phyloP scores from a whole-genome alignment of 352 stramenopile species.

The Thalassiosira mediterranea region DNA sequence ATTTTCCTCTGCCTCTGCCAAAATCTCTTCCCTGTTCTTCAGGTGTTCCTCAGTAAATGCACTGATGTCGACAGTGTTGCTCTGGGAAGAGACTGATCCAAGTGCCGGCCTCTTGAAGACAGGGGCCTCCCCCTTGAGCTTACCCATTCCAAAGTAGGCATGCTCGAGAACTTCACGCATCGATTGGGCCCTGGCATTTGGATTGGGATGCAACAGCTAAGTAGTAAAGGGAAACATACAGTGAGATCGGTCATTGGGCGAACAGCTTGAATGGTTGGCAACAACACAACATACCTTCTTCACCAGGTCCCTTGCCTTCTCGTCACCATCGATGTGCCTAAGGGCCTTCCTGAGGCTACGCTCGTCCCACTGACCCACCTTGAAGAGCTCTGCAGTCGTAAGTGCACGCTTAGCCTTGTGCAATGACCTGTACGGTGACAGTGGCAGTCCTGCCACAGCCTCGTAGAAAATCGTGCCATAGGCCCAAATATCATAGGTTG shows the following conservation, averaged over 20 bases:
- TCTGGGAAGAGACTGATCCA: neutral
- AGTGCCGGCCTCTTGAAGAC: slow-evolving; percentile 35
- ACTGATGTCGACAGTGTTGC: slow-evolving; percentile 43
- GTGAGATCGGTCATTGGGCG: neutral
- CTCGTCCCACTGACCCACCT: slow-evolving; percentile 84
- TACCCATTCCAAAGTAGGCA: slow-evolving; percentile 72
- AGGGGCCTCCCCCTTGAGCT: slow-evolving; percentile 27
- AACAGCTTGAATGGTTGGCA: neutral
- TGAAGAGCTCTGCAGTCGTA: slow-evolving; percentile 73
- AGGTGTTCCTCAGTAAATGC: slow-evolving; percentile 29
- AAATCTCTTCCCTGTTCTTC: slow-evolving; percentile 24
- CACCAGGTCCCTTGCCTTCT: slow-evolving; percentile 65
- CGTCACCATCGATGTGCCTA: slow-evolving; percentile 61
- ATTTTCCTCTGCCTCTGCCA: slow-evolving; percentile 4
- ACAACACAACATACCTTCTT: slow-evolving; percentile 49
- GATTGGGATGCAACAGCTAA: slow-evolving; percentile 75
- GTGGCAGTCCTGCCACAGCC: slow-evolving; percentile 73
- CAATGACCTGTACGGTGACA: slow-evolving; percentile 76
- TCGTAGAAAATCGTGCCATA: slow-evolving; percentile 83
- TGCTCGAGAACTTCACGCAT: slow-evolving; percentile 81
- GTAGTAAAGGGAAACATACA: slow-evolving; percentile 3
- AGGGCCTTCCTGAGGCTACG: slow-evolving; percentile 76
- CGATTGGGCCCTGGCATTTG: slow-evolving; percentile 64
- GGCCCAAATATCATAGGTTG: slow-evolving; percentile 83
- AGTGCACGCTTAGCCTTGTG: slow-evolving; percentile 78